These are phyloP conservation scores for Phylloporus sp. DNA, from an alignment of 1,284 basidiomycete species.

Conservation along the genomic window DNA sequence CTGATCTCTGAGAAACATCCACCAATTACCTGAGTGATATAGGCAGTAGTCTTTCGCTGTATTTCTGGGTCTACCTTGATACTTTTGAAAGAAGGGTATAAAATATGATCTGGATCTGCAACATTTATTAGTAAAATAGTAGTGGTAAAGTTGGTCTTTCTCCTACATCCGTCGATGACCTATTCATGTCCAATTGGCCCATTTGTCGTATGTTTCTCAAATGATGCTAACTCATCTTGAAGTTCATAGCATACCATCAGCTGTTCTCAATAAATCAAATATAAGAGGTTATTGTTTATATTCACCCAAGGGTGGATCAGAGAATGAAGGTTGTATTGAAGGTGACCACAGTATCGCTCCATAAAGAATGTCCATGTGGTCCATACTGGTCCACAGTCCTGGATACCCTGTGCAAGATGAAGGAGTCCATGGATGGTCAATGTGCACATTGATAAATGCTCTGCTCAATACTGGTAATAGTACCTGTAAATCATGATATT, in stretches of 20 bases:
- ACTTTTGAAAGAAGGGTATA: too few species aligned
- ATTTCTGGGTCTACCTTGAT: too few species aligned
- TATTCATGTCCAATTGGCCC: too few species aligned
- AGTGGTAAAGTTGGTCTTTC: too few species aligned
- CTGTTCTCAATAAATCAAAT: neutral
- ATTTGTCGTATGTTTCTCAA: too few species aligned
- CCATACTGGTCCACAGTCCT: neutral
- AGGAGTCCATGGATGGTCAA: neutral
- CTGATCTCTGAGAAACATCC: neutral
- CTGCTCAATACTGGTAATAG: neutral
- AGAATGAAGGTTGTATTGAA: neutral
- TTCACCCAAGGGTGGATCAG: neutral
- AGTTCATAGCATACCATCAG: too few species aligned
- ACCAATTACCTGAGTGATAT: neutral
- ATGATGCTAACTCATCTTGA: too few species aligned
- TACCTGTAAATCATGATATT: neutral
- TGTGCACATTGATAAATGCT: neutral
- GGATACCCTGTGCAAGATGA: neutral
- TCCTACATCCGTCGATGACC: too few species aligned
- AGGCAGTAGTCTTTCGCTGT: too few species aligned
- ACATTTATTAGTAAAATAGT: too few species aligned
- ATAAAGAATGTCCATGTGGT: too few species aligned
- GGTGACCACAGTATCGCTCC: neutral
- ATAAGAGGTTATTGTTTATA: neutral
- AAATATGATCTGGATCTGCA: too few species aligned